A percentile compares a stretch with the other conserved stretches of the same genome.
phyloP scores from a whole-genome alignment of 78 protist genomes.

The Planoprotostelium fungivorum region DNA sequence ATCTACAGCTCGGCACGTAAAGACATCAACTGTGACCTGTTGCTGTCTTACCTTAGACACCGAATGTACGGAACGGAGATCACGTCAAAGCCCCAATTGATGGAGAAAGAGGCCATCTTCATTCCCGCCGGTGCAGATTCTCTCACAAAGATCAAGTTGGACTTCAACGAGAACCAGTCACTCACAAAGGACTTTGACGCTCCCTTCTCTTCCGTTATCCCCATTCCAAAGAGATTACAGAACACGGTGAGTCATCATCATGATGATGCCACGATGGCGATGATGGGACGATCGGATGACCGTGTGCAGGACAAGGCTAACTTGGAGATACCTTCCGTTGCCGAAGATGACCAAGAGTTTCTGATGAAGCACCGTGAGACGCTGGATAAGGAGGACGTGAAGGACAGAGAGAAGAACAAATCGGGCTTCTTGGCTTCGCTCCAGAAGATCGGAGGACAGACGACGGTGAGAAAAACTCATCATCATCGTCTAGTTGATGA shows the following conservation, averaged over 20 bases:
- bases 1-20: conserved; percentile 64
- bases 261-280: too few species aligned
- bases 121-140: conserved; percentile 67
- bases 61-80: conserved; percentile 52
- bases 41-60: conserved; percentile 43
- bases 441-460: background rate
- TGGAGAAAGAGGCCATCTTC: conserved; percentile 61
- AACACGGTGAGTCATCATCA: background rate
- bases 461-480: background rate
- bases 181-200: conserved; percentile 51
- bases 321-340: background rate
- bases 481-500: too few species aligned
- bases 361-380: background rate
- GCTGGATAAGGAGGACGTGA: background rate
- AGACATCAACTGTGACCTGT: conserved; percentile 41
- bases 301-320: background rate
- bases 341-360: background rate
- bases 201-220: conserved; percentile 31
- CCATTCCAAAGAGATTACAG: background rate
- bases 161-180: conserved; percentile 45
- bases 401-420: background rate
- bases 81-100: conserved; percentile 32
- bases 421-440: background rate
- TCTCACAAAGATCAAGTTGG: conserved; percentile 38
- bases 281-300: too few species aligned